Conservation (phyloP, 768 basidiomycete species). For the Boletus rubropictus region DNA sequence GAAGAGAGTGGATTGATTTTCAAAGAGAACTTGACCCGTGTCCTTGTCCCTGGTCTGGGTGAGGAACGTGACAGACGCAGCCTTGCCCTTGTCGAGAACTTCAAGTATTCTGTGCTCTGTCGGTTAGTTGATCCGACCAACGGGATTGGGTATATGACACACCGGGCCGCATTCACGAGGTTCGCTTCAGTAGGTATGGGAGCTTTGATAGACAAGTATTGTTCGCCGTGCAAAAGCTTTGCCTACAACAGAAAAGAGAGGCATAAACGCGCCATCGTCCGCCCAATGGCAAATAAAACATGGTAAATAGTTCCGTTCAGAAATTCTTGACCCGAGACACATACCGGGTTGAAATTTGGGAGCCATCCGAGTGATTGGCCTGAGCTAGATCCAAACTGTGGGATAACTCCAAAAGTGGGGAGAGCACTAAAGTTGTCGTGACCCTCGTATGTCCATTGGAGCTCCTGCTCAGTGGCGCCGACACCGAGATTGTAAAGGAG, state of each 20-base stretch:
- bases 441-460: constrained; percentile 88
- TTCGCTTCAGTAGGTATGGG: constrained; percentile 83
- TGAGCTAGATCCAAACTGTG: constrained; percentile 74
- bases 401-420: constrained; percentile 94
- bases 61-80: constrained; percentile 78
- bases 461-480: constrained; percentile 88
- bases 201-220: constrained; percentile 82
- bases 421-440: constrained; percentile 80
- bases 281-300: neutral
- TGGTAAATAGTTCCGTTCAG: constrained; percentile 1
- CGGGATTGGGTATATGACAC: constrained; percentile 21
- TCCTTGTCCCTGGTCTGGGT: constrained; percentile 76
- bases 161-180: constrained; percentile 71
- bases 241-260: constrained; percentile 47
- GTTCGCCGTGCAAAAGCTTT: constrained; percentile 96
- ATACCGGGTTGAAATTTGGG: constrained; percentile 89
- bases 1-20: constrained; percentile 89
- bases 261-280: neutral
- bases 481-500: constrained; percentile 94
- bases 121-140: constrained; percentile 8
- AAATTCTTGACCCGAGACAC: constrained; percentile 20
- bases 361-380: constrained; percentile 76
- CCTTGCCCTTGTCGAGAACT: constrained; percentile 88
- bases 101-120: constrained; percentile 58
- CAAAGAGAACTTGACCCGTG: constrained; percentile 77